These are phyloP conservation scores for Nakataea oryzae DNA, from an alignment of 2,329 filamentous ascomycete genomes.

Conservation along the genomic window DNA sequence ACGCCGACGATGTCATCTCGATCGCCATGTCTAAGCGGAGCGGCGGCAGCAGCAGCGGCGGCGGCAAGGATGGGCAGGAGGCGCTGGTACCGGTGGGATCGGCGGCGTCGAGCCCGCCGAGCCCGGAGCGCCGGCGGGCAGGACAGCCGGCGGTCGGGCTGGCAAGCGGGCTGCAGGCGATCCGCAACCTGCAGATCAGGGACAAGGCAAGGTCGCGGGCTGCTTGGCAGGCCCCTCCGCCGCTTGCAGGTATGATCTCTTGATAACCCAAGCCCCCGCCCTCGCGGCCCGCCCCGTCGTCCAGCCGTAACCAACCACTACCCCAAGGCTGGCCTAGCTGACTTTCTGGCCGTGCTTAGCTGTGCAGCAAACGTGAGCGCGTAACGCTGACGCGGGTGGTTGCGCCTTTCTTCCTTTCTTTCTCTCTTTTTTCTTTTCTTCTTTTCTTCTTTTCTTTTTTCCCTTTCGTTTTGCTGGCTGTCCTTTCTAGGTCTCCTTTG, in stretches of 20 bases:
- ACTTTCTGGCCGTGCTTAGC: not conserved
- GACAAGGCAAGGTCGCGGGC: slow-evolving; percentile 21
- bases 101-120: not conserved
- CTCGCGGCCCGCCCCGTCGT: no score
- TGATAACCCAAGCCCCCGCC: not conserved
- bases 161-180: slow-evolving; percentile 15
- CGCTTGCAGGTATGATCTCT: slow-evolving; percentile 19
- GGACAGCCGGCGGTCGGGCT: slow-evolving; percentile 5
- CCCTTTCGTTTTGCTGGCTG: no score
- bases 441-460: not conserved
- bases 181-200: slow-evolving; percentile 17
- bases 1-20: slow-evolving; percentile 12
- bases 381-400: no score
- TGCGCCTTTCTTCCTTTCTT: not conserved
- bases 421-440: not conserved
- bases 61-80: not conserved
- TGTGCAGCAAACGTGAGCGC: not conserved
- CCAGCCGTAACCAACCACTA: no score
- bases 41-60: slow-evolving; percentile 14
- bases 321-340: not conserved
- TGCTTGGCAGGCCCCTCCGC: slow-evolving; percentile 23
- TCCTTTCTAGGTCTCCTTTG: not conserved
- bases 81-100: no score
- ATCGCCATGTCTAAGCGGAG: slow-evolving; percentile 17
- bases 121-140: not conserved